phyloP scores from a whole-genome alignment of 768 basidiomycete species.

The Chalciporus chontae region DNA sequence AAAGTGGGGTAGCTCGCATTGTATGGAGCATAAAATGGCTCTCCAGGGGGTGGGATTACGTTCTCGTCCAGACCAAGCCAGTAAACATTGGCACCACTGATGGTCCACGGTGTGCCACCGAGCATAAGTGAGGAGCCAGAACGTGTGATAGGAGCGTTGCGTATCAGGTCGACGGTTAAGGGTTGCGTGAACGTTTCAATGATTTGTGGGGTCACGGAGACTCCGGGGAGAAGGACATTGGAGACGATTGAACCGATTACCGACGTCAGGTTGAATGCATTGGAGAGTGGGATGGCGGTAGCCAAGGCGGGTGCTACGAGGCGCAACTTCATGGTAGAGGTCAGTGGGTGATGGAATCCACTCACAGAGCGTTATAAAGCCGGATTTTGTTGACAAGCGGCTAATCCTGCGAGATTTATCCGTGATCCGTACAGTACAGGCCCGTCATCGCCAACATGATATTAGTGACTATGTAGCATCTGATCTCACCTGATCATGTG shows the following conservation, averaged over 20 bases:
- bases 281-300: not conserved
- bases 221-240: not conserved
- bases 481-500: not conserved
- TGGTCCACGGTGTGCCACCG: not conserved
- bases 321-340: not conserved
- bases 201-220: conserved; percentile 2
- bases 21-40: not conserved
- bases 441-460: not conserved
- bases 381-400: not conserved
- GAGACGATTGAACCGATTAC: not conserved
- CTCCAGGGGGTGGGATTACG: conserved; percentile 15
- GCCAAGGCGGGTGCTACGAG: not conserved
- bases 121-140: conserved; percentile 1
- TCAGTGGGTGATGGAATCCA: not conserved
- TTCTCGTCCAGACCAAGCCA: conserved; percentile 35
- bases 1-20: conserved; percentile 10
- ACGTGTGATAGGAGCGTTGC: conserved; percentile 2
- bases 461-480: too few relatives aligned
- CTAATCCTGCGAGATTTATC: not conserved
- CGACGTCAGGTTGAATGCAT: conserved; percentile 1
- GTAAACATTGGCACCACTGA: conserved; percentile 27
- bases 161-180: not conserved
- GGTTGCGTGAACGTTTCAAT: not conserved
- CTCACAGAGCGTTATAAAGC: not conserved
- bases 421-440: not conserved